Percentiles rank a stretch among this genome's conserved stretches.
Conservation (phyloP, 1,284 basidiomycete genomes). For the Volvariella surrecta region DNA sequence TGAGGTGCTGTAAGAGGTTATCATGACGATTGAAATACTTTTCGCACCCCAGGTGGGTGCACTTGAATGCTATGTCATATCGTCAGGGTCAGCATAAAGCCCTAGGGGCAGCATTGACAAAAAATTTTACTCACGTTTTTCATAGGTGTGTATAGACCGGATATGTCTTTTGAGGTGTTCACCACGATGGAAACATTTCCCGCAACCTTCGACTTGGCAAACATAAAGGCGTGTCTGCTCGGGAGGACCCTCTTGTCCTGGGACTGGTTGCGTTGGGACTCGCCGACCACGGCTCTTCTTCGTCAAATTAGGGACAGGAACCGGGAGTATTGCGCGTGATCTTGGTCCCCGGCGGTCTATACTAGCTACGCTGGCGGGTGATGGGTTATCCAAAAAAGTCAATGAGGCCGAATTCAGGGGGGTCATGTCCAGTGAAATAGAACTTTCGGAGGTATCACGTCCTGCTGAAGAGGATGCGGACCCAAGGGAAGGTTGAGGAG, state of each 20-base stretch:
- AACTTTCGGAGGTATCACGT: not conserved
- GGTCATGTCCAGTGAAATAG: not conserved
- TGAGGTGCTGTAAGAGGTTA: constrained; percentile 74
- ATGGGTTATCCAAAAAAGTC: constrained; percentile 14
- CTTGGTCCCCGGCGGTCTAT: constrained; percentile 19
- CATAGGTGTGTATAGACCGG: constrained; percentile 66
- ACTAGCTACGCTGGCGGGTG: constrained; percentile 8
- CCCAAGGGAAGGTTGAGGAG: not conserved
- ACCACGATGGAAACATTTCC: constrained; percentile 64
- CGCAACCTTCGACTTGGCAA: constrained; percentile 60
- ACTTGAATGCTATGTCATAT: constrained; percentile 58
- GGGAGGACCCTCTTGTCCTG: constrained; percentile 25
- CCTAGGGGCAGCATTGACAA: constrained; percentile 1
- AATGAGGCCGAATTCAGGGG: constrained; percentile 11
- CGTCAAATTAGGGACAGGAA: constrained; percentile 61
- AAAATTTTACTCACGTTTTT: constrained; percentile 51
- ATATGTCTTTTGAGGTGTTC: constrained; percentile 78
- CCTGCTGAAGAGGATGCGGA: not conserved
- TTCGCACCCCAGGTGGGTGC: constrained; percentile 63
- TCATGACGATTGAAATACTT: constrained; percentile 83
- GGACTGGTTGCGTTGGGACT: constrained; percentile 42
- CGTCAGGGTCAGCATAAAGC: constrained; percentile 2
- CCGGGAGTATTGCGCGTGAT: constrained; percentile 36
- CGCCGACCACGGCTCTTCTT: constrained; percentile 66
- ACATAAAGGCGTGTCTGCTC: constrained; percentile 35